A percentile compares a stretch with the other conserved stretches of the same genome.
Evolutionary conservation across 2,329 filamentous ascomycete species (phyloP).

Genomic region (Lojkania enalia): DNA sequence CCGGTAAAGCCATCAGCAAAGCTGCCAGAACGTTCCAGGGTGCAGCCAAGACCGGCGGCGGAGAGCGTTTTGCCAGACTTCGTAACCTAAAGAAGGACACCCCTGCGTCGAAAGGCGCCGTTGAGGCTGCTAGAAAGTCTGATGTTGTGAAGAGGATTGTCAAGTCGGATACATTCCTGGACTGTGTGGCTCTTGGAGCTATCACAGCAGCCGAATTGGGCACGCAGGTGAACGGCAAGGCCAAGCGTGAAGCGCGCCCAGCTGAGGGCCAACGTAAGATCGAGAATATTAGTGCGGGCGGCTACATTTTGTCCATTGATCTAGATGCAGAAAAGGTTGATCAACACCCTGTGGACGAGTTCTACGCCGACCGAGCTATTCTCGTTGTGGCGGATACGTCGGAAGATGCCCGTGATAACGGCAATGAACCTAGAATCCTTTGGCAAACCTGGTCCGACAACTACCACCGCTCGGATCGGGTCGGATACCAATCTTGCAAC

Average conservation of each 20-base stretch:
- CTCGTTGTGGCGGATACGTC: background rate
- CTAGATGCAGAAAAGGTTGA: background rate
- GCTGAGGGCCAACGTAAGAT: background rate
- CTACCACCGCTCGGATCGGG: slow-evolving; percentile 3
- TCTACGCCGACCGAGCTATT: background rate
- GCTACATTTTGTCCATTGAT: slow-evolving; percentile 2
- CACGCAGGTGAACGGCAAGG: background rate
- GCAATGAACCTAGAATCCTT: background rate
- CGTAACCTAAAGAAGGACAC: background rate
- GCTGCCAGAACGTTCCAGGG: background rate
- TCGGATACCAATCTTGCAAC: slow-evolving; percentile 3
- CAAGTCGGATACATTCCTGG: slow-evolving; percentile 10
- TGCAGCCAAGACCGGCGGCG: background rate
- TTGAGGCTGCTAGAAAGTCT: slow-evolving; percentile 5
- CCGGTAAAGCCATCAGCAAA: background rate
- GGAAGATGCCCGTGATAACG: background rate
- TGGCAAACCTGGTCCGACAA: slow-evolving; percentile 6
- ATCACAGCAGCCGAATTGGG: background rate
- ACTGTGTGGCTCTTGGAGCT: slow-evolving; percentile 6
- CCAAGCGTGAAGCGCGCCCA: background rate
- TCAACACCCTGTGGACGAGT: background rate
- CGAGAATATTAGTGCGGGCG: background rate
- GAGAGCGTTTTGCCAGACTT: background rate
- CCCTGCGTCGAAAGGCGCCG: background rate
- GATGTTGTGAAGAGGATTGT: slow-evolving; percentile 5